Evolutionary conservation across 2,329 filamentous ascomycete genomes (phyloP), one percentile per base, ranked within the genome.

Genomic region (Fonsecaea nubica): DNA sequence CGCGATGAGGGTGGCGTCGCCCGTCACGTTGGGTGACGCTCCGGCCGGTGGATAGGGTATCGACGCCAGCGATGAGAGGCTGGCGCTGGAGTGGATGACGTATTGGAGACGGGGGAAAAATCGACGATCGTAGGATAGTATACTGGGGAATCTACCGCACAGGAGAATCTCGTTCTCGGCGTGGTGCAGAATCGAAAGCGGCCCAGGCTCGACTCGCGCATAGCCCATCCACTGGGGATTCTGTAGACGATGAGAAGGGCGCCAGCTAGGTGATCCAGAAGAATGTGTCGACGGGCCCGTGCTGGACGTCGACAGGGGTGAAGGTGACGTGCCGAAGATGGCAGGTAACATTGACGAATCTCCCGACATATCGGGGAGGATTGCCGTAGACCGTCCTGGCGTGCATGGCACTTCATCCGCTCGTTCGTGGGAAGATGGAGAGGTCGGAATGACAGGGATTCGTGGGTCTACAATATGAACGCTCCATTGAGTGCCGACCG

Each of bases 111-210:
- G 86, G 0, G 92, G 92, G 74, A 97, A 96, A 77, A 87, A 92
- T 53, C 94, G 89, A 3, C 93, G 87, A 75, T 97, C 93, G 78
- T 97, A 98, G 75, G 92, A 90, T 3, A 97, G 82, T 64, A 97
- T 92, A 73, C 89, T 93, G 4, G 93, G 91, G 76, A 97, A 97
- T 15, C 94, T 87, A 0, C 94, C 94, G 4, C 90, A 92, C 40
- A 97, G 88, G 80, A 93, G 94, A 48, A 98, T 95, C 35, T 95
- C 90, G 58, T 92, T 90, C 8, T 81, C 82, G 13, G 89, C 89
- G 33, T 93, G 82, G 75, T 97, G 92, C 2, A 96, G 81, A 68
- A 97, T 93, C 54, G 90, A 92, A 30, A 96, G 84, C 0, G 93
- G 92, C 0, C 91, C 92, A 1, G 92, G 90, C 71, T 95, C 90